Percentiles rank a stretch among this genome's conserved stretches.
Conservation (phyloP, 208 protist species). For the Leishmania guyanensis region DNA sequence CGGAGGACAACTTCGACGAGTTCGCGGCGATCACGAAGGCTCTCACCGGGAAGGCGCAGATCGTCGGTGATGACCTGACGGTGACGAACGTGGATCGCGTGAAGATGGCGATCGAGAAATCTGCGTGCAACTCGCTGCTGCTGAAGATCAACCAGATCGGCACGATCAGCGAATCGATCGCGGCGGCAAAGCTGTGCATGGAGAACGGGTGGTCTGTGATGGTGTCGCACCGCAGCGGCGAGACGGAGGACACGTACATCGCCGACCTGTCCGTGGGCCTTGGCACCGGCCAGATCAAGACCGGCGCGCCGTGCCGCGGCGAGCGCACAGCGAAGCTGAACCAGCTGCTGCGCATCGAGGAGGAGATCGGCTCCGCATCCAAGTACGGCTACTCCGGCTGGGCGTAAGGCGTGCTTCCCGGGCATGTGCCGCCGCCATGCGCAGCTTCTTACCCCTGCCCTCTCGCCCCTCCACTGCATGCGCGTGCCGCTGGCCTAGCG, state of each 20-base stretch:
- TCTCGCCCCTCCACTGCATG: background rate
- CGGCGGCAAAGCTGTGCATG: conserved; percentile 92
- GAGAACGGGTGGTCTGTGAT: conserved; percentile 84
- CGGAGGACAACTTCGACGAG: conserved; percentile 97
- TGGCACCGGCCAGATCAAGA: conserved; percentile 98
- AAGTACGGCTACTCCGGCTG: conserved; percentile 84
- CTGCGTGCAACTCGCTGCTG: conserved; percentile 97
- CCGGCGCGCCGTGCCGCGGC: conserved; percentile 97
- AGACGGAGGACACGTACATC: conserved; percentile 99
- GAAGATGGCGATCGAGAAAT: conserved; percentile 88
- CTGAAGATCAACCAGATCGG: conserved; percentile 99
- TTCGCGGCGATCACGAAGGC: conserved; percentile 86
- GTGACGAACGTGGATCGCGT: conserved; percentile 98
- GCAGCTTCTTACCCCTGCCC: background rate
- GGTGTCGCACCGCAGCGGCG: conserved; percentile 97
- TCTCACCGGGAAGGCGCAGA: conserved; percentile 85
- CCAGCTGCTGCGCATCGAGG: conserved; percentile 99
- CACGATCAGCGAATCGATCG: conserved; percentile 97
- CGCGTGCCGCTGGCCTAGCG: background rate
- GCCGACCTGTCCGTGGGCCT: conserved; percentile 98
- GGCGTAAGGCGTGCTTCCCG: conserved; percentile 32
- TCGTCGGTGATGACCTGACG: conserved; percentile 99
- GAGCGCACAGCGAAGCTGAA: conserved; percentile 99
- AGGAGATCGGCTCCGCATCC: conserved; percentile 86
- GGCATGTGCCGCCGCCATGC: background rate